phyloP scores from a whole-genome alignment of 2,329 filamentous ascomycete genomes.

The Camillea tinctor region DNA sequence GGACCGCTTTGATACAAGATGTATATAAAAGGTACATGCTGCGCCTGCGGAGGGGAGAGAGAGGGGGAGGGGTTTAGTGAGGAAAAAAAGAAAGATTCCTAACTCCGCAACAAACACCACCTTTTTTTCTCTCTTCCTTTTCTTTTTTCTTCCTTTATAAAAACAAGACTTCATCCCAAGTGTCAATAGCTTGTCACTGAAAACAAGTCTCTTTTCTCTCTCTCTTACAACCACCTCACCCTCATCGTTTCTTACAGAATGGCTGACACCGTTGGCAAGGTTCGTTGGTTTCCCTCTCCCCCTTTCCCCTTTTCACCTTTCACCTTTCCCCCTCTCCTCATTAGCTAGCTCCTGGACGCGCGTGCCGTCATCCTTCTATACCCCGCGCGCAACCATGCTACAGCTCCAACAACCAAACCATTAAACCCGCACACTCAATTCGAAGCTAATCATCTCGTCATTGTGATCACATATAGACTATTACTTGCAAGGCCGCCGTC shows the following conservation, averaged over 20 bases:
- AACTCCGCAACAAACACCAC: constrained; percentile 22
- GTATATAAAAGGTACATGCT: constrained; percentile 5
- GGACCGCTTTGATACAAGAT: constrained; percentile 5
- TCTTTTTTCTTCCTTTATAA: neutral
- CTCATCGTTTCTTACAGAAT: constrained; percentile 31
- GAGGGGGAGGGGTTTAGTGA: constrained; percentile 10
- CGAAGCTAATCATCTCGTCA: constrained; percentile 6
- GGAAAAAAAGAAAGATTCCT: neutral
- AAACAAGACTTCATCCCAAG: constrained; percentile 11
- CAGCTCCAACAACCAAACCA: neutral
- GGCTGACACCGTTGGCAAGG: constrained; percentile 54
- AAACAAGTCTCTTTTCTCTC: neutral
- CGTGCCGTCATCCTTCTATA: neutral
- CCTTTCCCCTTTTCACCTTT: neutral
- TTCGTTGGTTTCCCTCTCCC: constrained; percentile 29
- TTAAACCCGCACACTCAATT: neutral
- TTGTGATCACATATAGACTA: constrained; percentile 61
- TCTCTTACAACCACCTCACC: constrained; percentile 5
- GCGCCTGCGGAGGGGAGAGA: neutral
- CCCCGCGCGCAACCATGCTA: constrained; percentile 2
- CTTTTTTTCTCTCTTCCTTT: neutral
- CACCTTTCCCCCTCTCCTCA: neutral
- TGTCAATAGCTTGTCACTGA: constrained; percentile 11
- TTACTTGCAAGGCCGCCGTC: constrained; percentile 95
- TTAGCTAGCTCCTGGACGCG: constrained; percentile 8